A percentile compares a stretch with the other conserved stretches of the same genome.
These are phyloP conservation scores for Medicago arabica DNA, from an alignment of 306 rosid genomes.

Conservation along the genomic window DNA sequence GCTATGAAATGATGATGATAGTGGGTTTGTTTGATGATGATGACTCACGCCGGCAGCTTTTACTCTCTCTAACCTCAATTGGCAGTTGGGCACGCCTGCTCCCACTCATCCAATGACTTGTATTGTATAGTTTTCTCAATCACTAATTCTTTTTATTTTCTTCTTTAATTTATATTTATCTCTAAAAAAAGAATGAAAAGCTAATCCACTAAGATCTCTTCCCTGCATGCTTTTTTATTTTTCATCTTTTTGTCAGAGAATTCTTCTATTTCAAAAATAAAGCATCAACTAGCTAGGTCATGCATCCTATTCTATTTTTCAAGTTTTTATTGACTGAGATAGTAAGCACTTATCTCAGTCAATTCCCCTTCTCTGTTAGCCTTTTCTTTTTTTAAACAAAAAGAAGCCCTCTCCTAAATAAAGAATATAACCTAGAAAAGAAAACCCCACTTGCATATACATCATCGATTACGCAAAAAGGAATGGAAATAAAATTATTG, in stretches of 20 bases:
- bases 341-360: constrained; percentile 20
- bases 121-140: too few relatives aligned
- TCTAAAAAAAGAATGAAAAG: constrained; percentile 58
- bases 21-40: constrained; percentile 68
- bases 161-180: constrained; percentile 32
- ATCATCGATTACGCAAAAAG: constrained; percentile 53
- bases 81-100: constrained; percentile 90
- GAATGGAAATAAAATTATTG: constrained; percentile 21
- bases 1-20: constrained; percentile 44
- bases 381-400: not conserved
- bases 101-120: constrained; percentile 57
- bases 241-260: constrained; percentile 70
- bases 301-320: constrained; percentile 36
- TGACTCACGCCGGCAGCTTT: constrained; percentile 98
- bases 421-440: constrained; percentile 42
- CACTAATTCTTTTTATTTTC: constrained; percentile 19
- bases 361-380: constrained; percentile 23
- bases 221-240: constrained; percentile 45
- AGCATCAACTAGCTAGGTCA: constrained; percentile 50
- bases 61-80: constrained; percentile 55
- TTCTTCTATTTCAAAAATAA: constrained; percentile 45
- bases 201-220: constrained; percentile 68
- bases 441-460: constrained; percentile 44
- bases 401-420: constrained; percentile 23
- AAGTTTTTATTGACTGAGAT: constrained; percentile 33